phyloP scores from a whole-genome alignment of 192 early-diverging fungal genomes.

The Bifiguratus adelaidae region DNA sequence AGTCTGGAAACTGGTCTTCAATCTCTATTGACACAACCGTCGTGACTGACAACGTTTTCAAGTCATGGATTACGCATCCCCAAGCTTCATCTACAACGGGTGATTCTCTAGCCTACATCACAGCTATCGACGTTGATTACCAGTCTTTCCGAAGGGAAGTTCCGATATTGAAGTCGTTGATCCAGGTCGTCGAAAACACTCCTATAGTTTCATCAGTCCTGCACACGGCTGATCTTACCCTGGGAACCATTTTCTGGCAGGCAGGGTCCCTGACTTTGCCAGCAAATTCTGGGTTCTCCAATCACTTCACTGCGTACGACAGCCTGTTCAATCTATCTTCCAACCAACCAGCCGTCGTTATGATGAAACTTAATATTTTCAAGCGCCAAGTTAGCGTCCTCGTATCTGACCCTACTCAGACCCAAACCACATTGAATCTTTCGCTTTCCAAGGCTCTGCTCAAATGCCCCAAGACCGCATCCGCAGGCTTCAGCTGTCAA shows the following conservation, averaged over 20 bases:
- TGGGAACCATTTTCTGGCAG: conserved; percentile 1
- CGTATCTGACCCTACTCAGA: conserved; percentile 11
- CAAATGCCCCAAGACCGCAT: background rate
- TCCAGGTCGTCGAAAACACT: conserved; percentile 2
- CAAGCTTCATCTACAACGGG: background rate
- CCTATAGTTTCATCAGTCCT: background rate
- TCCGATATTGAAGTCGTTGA: background rate
- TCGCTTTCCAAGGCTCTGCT: background rate
- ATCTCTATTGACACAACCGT: conserved; percentile 5
- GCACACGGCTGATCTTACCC: conserved; percentile 1
- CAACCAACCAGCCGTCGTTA: conserved; percentile 2
- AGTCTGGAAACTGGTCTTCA: conserved; percentile 6
- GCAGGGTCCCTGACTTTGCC: background rate
- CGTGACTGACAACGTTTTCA: conserved; percentile 5
- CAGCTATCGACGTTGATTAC: conserved; percentile 1
- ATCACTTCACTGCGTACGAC: background rate
- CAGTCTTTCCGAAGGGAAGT: background rate
- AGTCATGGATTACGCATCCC: conserved; percentile 3
- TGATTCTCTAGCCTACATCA: conserved; percentile 1
- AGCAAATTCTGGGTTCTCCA: background rate
- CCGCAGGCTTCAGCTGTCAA: background rate
- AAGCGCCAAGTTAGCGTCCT: background rate
- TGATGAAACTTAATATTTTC: background rate
- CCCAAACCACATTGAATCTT: background rate
- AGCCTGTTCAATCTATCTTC: background rate